Conservation (phyloP, 305 asterid genomes). For the Fraxinus dipetala region DNA sequence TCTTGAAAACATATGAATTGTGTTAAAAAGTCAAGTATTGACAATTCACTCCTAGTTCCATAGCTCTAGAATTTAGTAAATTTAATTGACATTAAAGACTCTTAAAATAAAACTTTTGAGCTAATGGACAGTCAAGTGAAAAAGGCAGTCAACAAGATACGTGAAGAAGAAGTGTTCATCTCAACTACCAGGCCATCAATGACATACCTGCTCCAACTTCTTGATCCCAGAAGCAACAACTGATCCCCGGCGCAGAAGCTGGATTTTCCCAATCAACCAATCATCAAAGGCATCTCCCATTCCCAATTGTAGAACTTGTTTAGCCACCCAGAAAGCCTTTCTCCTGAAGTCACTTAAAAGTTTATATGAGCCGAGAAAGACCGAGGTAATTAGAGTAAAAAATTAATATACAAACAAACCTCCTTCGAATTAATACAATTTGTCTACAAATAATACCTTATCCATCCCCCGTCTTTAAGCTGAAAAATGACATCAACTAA, state of each 20-base stretch:
- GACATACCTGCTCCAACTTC: conserved; percentile 78
- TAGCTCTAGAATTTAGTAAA: neutral
- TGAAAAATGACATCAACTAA: conserved; percentile 88
- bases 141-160: conserved; percentile 7
- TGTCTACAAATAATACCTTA: conserved; percentile 52
- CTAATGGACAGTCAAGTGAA: neutral
- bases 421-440: conserved; percentile 16
- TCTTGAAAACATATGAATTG: neutral
- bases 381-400: conserved; percentile 12
- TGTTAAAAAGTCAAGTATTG: neutral
- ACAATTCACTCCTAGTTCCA: neutral
- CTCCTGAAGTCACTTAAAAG: conserved; percentile 56
- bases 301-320: conserved; percentile 93
- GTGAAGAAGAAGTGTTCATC: neutral
- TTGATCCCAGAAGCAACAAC: conserved; percentile 83
- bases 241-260: conserved; percentile 75
- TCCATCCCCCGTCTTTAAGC: conserved; percentile 99
- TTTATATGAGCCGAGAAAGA: conserved; percentile 18
- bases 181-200: neutral
- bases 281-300: conserved; percentile 99
- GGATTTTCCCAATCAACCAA: conserved; percentile 95
- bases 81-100: neutral
- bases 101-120: neutral
- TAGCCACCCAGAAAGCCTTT: conserved; percentile 96
- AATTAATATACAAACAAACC: conserved; percentile 10